Percentiles rank a stretch among this genome's conserved stretches.
These are phyloP conservation scores for Aspergillus novofumigatus DNA, from an alignment of 2,329 filamentous ascomycete genomes.

Conservation along the genomic window DNA sequence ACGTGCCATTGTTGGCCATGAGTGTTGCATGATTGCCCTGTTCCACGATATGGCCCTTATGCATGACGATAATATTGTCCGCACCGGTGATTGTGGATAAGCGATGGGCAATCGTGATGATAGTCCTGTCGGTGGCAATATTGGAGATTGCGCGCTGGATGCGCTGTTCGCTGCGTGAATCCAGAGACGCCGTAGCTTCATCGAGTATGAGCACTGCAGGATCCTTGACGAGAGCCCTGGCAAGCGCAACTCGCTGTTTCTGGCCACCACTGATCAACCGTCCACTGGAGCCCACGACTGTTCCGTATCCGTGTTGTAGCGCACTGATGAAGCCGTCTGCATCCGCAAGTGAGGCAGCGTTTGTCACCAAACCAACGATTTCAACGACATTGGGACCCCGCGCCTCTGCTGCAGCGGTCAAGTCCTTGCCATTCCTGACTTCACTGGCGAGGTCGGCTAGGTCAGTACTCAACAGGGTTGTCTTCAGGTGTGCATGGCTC, in stretches of 20 bases:
- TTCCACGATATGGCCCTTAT: conserved; percentile 41
- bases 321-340: conserved; percentile 62
- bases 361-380: conserved; percentile 48
- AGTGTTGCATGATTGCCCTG: conserved; percentile 42
- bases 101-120: conserved; percentile 42
- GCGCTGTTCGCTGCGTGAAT: conserved; percentile 80
- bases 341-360: conserved; percentile 60
- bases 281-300: conserved; percentile 77
- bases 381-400: conserved; percentile 46
- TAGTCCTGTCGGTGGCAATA: conserved; percentile 55
- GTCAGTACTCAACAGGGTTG: conserved; percentile 45
- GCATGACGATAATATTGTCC: conserved; percentile 45
- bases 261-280: conserved; percentile 85
- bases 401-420: conserved; percentile 43
- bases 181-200: conserved; percentile 83
- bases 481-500: conserved; percentile 46
- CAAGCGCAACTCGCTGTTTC: conserved; percentile 86
- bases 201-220: conserved; percentile 82
- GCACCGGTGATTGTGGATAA: conserved; percentile 43
- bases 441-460: conserved; percentile 43
- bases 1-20: conserved; percentile 34
- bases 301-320: conserved; percentile 76
- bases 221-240: conserved; percentile 73
- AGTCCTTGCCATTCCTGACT: conserved; percentile 48
- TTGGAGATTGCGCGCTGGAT: conserved; percentile 78